Conservation (phyloP, 2,329 filamentous ascomycete genomes). For the Aspergillus oerlinghausenensis region DNA sequence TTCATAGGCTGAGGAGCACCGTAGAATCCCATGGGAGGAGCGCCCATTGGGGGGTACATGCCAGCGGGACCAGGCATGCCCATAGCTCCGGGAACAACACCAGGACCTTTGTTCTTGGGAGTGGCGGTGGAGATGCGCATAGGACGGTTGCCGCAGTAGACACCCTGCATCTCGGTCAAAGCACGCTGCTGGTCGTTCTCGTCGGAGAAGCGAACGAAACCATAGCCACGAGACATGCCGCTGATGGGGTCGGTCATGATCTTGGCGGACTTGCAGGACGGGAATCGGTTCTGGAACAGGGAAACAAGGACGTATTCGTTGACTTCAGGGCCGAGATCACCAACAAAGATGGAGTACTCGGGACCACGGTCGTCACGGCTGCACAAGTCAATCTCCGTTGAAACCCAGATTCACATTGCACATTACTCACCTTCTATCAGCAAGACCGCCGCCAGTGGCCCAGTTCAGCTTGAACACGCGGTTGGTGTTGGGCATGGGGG, state of each 20-base stretch:
- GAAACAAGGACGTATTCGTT: constrained; percentile 98
- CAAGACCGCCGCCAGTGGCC: constrained; percentile 92
- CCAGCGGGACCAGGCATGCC: constrained; percentile 53
- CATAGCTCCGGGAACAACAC: constrained; percentile 49
- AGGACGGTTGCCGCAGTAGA: constrained; percentile 96
- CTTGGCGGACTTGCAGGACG: constrained; percentile 97
- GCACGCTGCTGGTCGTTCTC: constrained; percentile 95
- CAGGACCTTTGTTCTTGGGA: constrained; percentile 76
- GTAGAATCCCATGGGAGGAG: constrained; percentile 61
- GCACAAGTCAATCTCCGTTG: constrained; percentile 5
- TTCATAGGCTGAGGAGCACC: constrained; percentile 83
- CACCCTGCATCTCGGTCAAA: constrained; percentile 96
- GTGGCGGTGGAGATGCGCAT: constrained; percentile 99
- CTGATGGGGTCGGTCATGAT: constrained; percentile 99
- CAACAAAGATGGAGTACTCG: constrained; percentile 96
- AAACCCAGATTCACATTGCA: not conserved
- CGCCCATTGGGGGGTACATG: constrained; percentile 65
- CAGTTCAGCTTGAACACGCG: constrained; percentile 99
- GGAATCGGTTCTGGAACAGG: constrained; percentile 93
- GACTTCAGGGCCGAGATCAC: constrained; percentile 94
- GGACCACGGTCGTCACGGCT: constrained; percentile 88
- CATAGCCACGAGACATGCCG: constrained; percentile 95
- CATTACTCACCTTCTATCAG: constrained; percentile 72
- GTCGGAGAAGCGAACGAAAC: constrained; percentile 94
- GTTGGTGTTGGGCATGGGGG: constrained; percentile 84